Conservation (phyloP, 441 rosid species). For the Erysimum pusillum region DNA sequence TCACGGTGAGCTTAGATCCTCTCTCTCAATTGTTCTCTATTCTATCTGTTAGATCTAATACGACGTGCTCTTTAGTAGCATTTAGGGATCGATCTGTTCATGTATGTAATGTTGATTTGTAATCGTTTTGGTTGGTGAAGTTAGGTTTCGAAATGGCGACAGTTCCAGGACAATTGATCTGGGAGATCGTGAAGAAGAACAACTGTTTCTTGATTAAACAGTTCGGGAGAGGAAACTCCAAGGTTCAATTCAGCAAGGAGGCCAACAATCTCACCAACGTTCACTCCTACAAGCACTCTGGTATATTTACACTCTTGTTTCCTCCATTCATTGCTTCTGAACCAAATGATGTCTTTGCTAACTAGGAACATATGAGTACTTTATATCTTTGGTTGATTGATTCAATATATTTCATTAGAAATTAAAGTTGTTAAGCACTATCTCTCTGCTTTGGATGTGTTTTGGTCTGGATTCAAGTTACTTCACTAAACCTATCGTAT, state of each 20-base stretch:
- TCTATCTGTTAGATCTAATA: background rate
- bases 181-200: conserved; percentile 82
- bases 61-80: background rate
- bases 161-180: conserved; percentile 72
- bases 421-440: background rate
- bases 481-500: background rate
- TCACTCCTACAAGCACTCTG: conserved; percentile 81
- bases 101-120: conserved; percentile 26
- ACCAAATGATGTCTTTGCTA: background rate
- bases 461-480: background rate
- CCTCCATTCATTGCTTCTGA: background rate
- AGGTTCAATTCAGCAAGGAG: conserved; percentile 75
- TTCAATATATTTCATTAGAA: background rate
- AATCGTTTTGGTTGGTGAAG: background rate
- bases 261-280: conserved; percentile 69
- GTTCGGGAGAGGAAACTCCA: conserved; percentile 66
- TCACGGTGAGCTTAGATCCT: conserved; percentile 35
- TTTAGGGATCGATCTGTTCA: background rate
- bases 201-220: conserved; percentile 72
- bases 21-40: background rate
- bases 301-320: conserved; percentile 30
- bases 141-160: conserved; percentile 58
- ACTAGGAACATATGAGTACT: background rate
- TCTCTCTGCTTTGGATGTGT: background rate
- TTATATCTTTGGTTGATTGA: background rate